phyloP scores from a whole-genome alignment of 139 green algal species.

The Yamagishiella unicocca region DNA sequence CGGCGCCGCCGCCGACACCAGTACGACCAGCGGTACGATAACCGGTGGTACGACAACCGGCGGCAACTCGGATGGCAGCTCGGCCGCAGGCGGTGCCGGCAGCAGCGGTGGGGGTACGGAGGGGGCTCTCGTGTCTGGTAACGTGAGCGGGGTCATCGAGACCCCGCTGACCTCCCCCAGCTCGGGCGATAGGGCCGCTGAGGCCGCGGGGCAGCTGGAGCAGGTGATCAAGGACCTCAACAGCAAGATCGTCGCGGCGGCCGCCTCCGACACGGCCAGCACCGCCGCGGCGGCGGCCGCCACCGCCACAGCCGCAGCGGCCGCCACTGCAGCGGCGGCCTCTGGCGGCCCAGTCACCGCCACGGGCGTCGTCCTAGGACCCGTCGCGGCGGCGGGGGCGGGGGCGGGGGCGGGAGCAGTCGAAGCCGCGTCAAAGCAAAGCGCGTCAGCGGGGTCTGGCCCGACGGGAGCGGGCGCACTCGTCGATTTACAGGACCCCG shows the following conservation, averaged over 20 bases:
- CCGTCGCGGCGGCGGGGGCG: not conserved
- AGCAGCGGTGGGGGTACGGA: not conserved
- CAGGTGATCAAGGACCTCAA: conserved; percentile 52
- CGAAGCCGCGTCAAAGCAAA: too few relatives aligned
- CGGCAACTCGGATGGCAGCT: not conserved
- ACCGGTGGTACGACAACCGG: not conserved
- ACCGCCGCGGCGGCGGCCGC: not conserved
- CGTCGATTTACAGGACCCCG: too few relatives aligned
- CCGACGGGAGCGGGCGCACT: too few relatives aligned
- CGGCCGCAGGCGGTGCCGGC: not conserved
- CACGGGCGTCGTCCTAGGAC: conserved; percentile 43
- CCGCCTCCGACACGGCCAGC: not conserved
- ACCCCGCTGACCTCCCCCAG: not conserved
- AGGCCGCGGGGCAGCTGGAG: conserved; percentile 38
- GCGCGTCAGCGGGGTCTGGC: too few relatives aligned
- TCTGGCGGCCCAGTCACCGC: not conserved
- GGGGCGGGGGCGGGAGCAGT: not conserved
- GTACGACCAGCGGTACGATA: not conserved
- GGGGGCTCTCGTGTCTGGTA: not conserved
- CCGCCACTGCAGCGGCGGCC: conserved; percentile 45
- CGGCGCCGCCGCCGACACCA: not conserved
- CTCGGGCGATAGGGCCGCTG: not conserved
- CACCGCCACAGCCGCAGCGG: conserved; percentile 48
- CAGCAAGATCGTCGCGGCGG: not conserved
- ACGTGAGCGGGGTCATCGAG: too few relatives aligned